Base-by-base conservation (phyloP, 306 rosid species). In the Sindora glabra region DNA sequence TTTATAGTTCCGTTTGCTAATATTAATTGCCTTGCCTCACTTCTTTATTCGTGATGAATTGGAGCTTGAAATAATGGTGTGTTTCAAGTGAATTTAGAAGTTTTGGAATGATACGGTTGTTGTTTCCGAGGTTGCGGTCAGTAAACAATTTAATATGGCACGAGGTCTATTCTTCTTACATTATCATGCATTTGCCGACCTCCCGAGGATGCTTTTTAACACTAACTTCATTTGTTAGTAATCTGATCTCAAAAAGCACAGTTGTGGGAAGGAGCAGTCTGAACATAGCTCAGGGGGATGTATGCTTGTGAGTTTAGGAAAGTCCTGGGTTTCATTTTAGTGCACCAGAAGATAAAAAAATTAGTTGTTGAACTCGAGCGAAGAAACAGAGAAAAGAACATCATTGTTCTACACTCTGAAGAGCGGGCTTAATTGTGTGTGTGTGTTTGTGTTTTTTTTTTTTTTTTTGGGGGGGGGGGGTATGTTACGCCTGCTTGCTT, bases 241-340 rank as follows among this genome's bases (percentile, higher is more conserved):
- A n/a, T n/a, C n/a, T n/a, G n/a, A n/a, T n/a, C n/a, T 62, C 21
- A 25, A 23, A 40, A 36, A 34, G 37, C 41, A 29, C 27, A 8
- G 23, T 16, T 18, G 22, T 42, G 10, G 58, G 47, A 19, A 15
- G 38, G n/a, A 29, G 24, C n/a, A 14, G 29, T 27, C 9, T 2
- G 56, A 49, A 24, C 33, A 12, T 29, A 8, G 9, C 38, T 50
- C 5, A 26, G 25, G 7, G 15, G 55, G 23, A n/a, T 11, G 6
- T 50, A 14, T 33, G 34, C 37, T 29, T 72, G 65, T 24, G 47
- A 55, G 53, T 67, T 75, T 27, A 23, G 47, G 23, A 65, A 34
- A 61, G 41, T 52, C 42, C 15, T 12, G 13, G 48, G 67, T 23
- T 68, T 30, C 14, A 14, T 51, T 10, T 14, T 17, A 24, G 42